phyloP scores from a whole-genome alignment of 805 yeast genomes.

The Ogataea wickerhamii region DNA sequence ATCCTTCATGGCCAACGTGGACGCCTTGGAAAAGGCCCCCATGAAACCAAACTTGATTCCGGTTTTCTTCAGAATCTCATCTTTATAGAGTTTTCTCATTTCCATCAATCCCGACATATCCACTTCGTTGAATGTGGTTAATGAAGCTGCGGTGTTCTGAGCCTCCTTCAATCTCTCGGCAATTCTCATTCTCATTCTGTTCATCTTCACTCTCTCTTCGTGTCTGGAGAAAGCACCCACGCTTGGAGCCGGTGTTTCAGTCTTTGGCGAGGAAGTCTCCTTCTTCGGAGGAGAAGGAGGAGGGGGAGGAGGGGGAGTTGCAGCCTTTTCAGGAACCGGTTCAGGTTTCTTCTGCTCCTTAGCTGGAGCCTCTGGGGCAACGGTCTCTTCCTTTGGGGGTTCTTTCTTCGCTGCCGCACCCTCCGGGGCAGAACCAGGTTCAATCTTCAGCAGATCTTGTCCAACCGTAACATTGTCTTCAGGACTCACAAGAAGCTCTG shows the following conservation, averaged over 20 bases:
- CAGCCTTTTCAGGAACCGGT: slow-evolving; percentile 6
- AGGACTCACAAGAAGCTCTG: slow-evolving; percentile 74
- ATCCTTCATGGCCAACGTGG: slow-evolving; percentile 88
- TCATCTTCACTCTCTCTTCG: slow-evolving; percentile 95
- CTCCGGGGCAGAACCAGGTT: slow-evolving; percentile 70
- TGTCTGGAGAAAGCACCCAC: slow-evolving; percentile 65
- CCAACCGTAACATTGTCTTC: slow-evolving; percentile 97
- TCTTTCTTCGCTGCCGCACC: slow-evolving; percentile 43
- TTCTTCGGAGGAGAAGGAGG: slow-evolving; percentile 15
- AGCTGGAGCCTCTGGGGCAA: slow-evolving; percentile 27
- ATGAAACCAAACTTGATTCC: slow-evolving; percentile 96
- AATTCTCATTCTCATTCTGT: slow-evolving; percentile 98
- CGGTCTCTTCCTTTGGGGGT: slow-evolving; percentile 27
- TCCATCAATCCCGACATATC: slow-evolving; percentile 92
- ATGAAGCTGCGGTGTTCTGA: slow-evolving; percentile 97
- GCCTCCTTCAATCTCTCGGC: slow-evolving; percentile 99
- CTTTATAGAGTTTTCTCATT: slow-evolving; percentile 95
- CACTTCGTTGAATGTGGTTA: slow-evolving; percentile 96
- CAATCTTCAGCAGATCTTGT: slow-evolving; percentile 84
- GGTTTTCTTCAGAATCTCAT: slow-evolving; percentile 88
- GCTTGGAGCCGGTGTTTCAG: slow-evolving; percentile 30
- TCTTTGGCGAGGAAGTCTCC: slow-evolving; percentile 13
- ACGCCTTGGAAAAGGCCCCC: slow-evolving; percentile 97
- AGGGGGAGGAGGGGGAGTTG: slow-evolving; percentile 25
- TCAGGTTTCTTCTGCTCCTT: slow-evolving; percentile 23